Evolutionary conservation across 257 asterid genomes (phyloP).

Genomic region (Thymus quinquecostatus): DNA sequence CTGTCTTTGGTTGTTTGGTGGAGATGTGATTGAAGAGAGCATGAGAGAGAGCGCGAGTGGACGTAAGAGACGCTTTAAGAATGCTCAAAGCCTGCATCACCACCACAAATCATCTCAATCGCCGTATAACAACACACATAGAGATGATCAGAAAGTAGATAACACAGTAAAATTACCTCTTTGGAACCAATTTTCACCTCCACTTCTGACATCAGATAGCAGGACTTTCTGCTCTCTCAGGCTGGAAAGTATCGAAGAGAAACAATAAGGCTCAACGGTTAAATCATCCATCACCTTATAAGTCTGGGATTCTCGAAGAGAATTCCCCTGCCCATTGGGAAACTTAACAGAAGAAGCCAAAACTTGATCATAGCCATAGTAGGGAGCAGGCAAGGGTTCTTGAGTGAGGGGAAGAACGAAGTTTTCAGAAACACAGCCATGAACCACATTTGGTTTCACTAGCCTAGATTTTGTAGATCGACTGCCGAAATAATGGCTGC

Average conservation of each 20-base stretch:
- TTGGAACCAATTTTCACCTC: conserved; percentile 24
- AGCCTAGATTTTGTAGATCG: neutral
- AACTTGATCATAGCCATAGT: too few species aligned
- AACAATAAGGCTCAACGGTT: neutral
- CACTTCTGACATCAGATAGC: conserved; percentile 29
- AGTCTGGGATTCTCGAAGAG: neutral
- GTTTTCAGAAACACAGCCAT: conserved; percentile 3
- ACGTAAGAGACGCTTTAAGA: neutral
- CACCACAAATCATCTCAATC: too few species aligned
- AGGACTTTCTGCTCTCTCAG: conserved; percentile 16
- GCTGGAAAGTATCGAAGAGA: neutral
- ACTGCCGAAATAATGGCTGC: neutral
- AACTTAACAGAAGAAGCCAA: neutral
- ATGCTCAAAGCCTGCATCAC: neutral
- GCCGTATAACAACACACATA: too few species aligned
- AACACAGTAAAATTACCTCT: conserved; percentile 18
- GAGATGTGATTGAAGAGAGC: neutral
- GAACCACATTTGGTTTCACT: conserved; percentile 27
- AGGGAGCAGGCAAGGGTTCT: neutral
- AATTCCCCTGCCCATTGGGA: neutral
- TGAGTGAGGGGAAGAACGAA: neutral
- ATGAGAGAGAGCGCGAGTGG: neutral
- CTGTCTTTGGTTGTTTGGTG: too few species aligned
- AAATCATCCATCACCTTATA: conserved; percentile 21
- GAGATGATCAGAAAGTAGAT: too few species aligned